Conservation (phyloP, 331 rosid species). For the Quercus tomentella region DNA sequence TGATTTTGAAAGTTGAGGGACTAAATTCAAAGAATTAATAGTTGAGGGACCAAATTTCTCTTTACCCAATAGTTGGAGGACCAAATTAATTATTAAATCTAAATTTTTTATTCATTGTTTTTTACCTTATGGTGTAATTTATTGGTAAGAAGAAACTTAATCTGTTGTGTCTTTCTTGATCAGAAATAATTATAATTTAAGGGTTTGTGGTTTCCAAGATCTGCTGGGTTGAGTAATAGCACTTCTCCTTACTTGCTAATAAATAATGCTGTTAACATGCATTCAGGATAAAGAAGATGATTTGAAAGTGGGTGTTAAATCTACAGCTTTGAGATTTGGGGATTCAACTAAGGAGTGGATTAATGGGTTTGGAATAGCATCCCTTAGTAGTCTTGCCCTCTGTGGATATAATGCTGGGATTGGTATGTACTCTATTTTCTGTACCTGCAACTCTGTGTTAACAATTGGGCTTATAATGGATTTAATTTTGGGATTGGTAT, state of each 20-base stretch:
- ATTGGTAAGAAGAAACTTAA: background rate
- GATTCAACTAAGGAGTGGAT: constrained; percentile 79
- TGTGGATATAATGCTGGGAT: constrained; percentile 75
- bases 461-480: constrained; percentile 25
- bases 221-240: background rate
- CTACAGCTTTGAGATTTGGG: constrained; percentile 89
- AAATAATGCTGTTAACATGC: background rate
- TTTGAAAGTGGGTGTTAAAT: constrained; percentile 84
- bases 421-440: constrained; percentile 34
- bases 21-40: too few species aligned
- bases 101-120: background rate
- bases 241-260: background rate
- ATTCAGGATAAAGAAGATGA: constrained; percentile 89
- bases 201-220: background rate
- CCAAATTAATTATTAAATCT: too few species aligned
- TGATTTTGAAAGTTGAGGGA: too few species aligned
- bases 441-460: background rate
- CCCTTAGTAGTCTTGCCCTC: constrained; percentile 70
- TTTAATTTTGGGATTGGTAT: constrained; percentile 73
- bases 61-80: too few species aligned
- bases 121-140: background rate
- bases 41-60: too few species aligned
- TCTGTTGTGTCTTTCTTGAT: background rate
- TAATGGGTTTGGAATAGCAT: constrained; percentile 67
- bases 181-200: background rate